Evolutionary conservation across 306 rosid species (phyloP).

Genomic region (Ziziphus jujuba): DNA sequence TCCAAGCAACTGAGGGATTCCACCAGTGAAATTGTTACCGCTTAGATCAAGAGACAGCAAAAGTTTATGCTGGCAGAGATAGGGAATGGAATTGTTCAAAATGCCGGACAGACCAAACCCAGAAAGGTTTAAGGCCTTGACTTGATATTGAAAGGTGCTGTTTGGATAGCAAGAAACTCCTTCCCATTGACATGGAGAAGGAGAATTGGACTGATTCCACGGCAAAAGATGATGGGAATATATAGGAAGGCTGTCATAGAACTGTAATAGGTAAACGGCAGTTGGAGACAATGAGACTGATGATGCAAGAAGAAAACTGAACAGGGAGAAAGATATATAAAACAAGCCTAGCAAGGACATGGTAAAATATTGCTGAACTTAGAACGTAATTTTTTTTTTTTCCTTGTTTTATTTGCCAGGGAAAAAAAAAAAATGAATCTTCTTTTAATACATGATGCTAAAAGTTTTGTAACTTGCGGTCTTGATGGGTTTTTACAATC

Average conservation of each 20-base stretch:
- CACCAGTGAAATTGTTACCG: conserved; percentile 28
- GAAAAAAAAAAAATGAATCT: background rate
- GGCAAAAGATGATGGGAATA: conserved; percentile 17
- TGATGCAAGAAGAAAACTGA: background rate
- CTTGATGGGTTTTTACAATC: background rate
- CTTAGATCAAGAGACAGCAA: conserved; percentile 25
- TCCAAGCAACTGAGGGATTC: conserved; percentile 14
- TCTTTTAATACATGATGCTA: too few species aligned
- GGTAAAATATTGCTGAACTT: background rate
- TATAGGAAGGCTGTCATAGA: conserved; percentile 16
- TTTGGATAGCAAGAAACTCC: conserved; percentile 22
- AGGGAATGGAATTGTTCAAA: conserved; percentile 21
- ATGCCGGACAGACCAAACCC: conserved; percentile 20
- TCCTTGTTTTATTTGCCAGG: too few species aligned
- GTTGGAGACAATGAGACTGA: conserved; percentile 13
- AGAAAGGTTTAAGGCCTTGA: conserved; percentile 23
- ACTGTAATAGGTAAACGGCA: conserved; percentile 14
- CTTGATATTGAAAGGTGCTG: conserved; percentile 20
- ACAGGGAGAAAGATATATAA: background rate
- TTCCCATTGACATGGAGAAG: conserved; percentile 18
- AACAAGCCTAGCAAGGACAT: background rate
- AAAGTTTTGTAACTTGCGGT: too few species aligned
- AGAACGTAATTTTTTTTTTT: background rate
- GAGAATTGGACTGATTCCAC: conserved; percentile 7
- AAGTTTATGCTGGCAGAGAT: conserved; percentile 11